These are phyloP conservation scores for Setaria italica DNA, from an alignment of 202 grass and related monocot species.

Conservation along the genomic window DNA sequence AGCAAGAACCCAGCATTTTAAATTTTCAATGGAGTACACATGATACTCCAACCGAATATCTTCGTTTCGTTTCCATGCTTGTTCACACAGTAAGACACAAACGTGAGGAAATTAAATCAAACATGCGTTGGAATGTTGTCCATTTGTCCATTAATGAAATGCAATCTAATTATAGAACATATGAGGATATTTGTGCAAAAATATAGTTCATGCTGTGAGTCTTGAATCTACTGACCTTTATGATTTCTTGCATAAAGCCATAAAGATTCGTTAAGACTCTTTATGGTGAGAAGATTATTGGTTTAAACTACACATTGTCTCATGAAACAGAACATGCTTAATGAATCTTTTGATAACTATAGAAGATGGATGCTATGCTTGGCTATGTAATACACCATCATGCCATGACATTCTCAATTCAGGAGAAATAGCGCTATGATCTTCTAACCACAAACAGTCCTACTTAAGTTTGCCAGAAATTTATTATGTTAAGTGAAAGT, in stretches of 20 bases:
- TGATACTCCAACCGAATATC: background rate
- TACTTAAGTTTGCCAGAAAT: background rate
- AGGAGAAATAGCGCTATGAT: background rate
- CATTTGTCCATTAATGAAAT: slow-evolving; percentile 7
- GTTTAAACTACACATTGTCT: background rate
- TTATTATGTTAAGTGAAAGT: background rate
- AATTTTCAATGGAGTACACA: background rate
- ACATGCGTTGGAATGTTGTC: background rate
- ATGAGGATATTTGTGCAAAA: background rate
- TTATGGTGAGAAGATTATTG: background rate
- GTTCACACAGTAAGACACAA: background rate
- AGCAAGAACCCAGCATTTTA: background rate
- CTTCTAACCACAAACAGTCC: slow-evolving; percentile 9
- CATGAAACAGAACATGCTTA: background rate
- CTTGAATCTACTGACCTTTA: background rate
- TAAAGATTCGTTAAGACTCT: background rate
- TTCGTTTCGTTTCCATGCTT: background rate
- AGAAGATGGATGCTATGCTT: background rate
- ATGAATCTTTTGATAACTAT: background rate
- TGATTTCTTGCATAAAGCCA: background rate
- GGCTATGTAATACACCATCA: background rate
- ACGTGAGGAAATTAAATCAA: slow-evolving; percentile 10
- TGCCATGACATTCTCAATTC: background rate
- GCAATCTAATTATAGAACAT: background rate
- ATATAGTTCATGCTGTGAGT: background rate